phyloP scores from a whole-genome alignment of 306 rosid species.

The Dryas alaskensis region DNA sequence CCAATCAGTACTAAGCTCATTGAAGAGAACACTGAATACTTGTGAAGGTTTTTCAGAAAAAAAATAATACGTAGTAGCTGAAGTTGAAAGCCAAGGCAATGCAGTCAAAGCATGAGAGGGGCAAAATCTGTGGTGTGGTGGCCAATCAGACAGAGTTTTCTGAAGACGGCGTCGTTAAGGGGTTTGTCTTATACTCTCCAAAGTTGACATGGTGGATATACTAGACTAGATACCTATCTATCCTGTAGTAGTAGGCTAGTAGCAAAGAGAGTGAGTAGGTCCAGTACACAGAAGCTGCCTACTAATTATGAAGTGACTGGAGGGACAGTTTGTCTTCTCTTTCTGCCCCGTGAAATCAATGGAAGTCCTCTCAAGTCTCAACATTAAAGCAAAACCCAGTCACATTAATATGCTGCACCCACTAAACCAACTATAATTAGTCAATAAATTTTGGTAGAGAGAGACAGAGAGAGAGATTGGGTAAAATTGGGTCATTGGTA shows the following conservation, averaged over 20 bases:
- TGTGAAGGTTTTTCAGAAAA: background rate
- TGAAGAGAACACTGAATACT: too few relatives aligned
- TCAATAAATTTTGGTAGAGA: conserved; percentile 28
- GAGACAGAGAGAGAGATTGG: background rate
- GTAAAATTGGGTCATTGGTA: background rate
- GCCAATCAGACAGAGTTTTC: background rate
- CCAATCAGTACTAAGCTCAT: background rate
- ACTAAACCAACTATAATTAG: conserved; percentile 21
- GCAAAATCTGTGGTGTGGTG: too few relatives aligned
- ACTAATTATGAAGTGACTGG: conserved; percentile 67
- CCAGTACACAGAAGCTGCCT: conserved; percentile 31
- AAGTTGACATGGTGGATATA: background rate
- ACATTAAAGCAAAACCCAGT: conserved; percentile 30
- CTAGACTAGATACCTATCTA: conserved; percentile 18
- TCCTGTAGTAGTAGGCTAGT: background rate
- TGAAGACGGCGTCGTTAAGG: conserved; percentile 20
- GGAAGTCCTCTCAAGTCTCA: background rate
- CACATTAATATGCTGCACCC: conserved; percentile 41
- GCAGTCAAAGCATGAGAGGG: background rate
- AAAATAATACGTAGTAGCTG: background rate
- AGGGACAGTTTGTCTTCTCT: conserved; percentile 55
- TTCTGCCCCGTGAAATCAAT: conserved; percentile 44
- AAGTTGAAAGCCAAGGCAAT: background rate
- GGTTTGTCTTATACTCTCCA: background rate
- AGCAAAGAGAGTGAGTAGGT: conserved; percentile 34